A percentile compares a stretch with the other conserved stretches of the same genome.
phyloP scores from a whole-genome alignment of 2,329 filamentous ascomycete genomes.

The Penicillium hordei region DNA sequence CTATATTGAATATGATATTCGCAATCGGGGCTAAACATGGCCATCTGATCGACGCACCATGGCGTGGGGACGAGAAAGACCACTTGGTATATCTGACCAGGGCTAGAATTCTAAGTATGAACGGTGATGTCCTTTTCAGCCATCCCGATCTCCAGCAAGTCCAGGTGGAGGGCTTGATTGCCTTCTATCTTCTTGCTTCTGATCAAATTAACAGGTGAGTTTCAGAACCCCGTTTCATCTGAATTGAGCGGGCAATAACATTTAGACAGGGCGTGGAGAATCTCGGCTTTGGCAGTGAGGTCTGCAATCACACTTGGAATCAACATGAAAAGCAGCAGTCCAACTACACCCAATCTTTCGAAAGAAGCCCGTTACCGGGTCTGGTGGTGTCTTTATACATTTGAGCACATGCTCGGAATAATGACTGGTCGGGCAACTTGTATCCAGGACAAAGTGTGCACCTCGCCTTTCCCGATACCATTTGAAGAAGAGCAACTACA shows the following conservation, averaged over 20 bases:
- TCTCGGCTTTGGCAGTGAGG: slow-evolving; percentile 44
- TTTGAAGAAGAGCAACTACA: slow-evolving; percentile 43
- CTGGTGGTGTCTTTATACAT: slow-evolving; percentile 48
- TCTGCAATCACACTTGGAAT: slow-evolving; percentile 46
- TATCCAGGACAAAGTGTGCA: slow-evolving; percentile 46
- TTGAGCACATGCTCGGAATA: slow-evolving; percentile 47
- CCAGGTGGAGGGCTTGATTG: slow-evolving; percentile 45
- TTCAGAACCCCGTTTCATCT: neutral
- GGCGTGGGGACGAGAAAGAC: slow-evolving; percentile 44
- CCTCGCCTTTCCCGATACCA: slow-evolving; percentile 43
- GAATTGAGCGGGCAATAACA: neutral
- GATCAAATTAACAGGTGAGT: slow-evolving; percentile 48
- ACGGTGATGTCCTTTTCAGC: slow-evolving; percentile 43
- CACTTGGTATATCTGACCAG: slow-evolving; percentile 47
- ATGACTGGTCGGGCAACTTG: slow-evolving; percentile 49
- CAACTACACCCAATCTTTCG: slow-evolving; percentile 37
- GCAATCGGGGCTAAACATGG: slow-evolving; percentile 47
- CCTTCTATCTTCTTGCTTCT: slow-evolving; percentile 45
- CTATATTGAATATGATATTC: slow-evolving; percentile 49
- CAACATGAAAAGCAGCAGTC: slow-evolving; percentile 46
- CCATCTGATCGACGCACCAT: slow-evolving; percentile 44
- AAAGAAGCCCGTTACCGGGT: slow-evolving; percentile 49
- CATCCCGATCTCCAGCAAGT: slow-evolving; percentile 49
- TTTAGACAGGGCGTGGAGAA: slow-evolving; percentile 41
- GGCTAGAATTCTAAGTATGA: slow-evolving; percentile 46